Conservation (phyloP, 164 flowering plant genomes). For the Chimonanthus salicifolius region DNA sequence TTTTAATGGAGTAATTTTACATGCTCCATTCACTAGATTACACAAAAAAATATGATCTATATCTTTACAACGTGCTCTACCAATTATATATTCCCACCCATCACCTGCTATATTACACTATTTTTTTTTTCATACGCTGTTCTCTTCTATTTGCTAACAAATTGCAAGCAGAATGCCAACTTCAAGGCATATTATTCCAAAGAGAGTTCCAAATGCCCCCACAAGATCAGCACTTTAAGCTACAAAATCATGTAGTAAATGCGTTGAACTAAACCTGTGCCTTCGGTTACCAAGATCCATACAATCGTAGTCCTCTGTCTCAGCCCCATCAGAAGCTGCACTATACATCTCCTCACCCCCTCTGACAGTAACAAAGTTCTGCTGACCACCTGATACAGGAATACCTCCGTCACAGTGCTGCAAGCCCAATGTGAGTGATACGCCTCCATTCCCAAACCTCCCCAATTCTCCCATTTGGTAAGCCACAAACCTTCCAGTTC, state of each 20-base stretch:
- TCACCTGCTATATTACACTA: constrained; percentile 40
- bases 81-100: constrained; percentile 23
- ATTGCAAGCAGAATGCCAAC: constrained; percentile 15
- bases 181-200: constrained; percentile 14
- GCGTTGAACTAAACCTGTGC: constrained; percentile 59
- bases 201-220: constrained; percentile 7
- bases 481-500: constrained; percentile 44
- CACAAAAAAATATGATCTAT: constrained; percentile 30
- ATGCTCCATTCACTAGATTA: constrained; percentile 26
- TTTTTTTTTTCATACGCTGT: constrained; percentile 16
- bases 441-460: constrained; percentile 51
- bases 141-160: neutral
- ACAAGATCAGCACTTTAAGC: constrained; percentile 29
- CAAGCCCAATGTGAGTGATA: constrained; percentile 80
- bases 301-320: constrained; percentile 48
- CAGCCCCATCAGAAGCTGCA: constrained; percentile 40
- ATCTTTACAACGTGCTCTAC: constrained; percentile 28
- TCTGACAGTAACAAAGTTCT: constrained; percentile 43
- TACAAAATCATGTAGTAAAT: constrained; percentile 71
- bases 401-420: constrained; percentile 67
- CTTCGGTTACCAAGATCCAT: constrained; percentile 49
- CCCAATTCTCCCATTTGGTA: constrained; percentile 63
- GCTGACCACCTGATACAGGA: constrained; percentile 40
- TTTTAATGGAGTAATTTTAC: constrained; percentile 24
- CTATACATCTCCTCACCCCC: constrained; percentile 53